These are phyloP conservation scores for Acrodontium crateriforme DNA, from an alignment of 2,329 filamentous ascomycete species.

Conservation along the genomic window DNA sequence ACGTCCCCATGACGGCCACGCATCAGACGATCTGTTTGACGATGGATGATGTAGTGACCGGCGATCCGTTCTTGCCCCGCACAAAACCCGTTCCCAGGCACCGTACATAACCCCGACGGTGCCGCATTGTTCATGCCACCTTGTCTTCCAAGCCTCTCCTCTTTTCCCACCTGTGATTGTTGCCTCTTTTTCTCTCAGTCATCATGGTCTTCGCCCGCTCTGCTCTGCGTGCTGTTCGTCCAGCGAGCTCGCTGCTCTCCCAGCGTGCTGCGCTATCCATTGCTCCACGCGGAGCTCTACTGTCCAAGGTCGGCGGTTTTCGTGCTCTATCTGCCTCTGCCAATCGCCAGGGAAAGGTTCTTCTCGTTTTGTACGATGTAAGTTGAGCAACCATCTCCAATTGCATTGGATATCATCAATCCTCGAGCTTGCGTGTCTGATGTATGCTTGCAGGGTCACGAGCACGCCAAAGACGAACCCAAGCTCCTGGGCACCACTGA, in stretches of 20 bases:
- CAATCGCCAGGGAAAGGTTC: slow-evolving; percentile 80
- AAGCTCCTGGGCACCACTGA: slow-evolving; percentile 86
- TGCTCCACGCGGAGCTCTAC: slow-evolving; percentile 26
- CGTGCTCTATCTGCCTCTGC: slow-evolving; percentile 52
- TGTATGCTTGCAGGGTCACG: slow-evolving; percentile 50
- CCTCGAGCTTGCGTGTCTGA: slow-evolving; percentile 2
- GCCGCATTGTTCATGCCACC: too few relatives aligned
- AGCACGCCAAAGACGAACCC: slow-evolving; percentile 81
- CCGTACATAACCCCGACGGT: too few relatives aligned
- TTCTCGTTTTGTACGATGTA: slow-evolving; percentile 86
- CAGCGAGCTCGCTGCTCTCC: slow-evolving; percentile 37
- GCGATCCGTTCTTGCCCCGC: too few relatives aligned
- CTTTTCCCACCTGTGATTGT: not conserved
- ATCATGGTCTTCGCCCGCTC: slow-evolving; percentile 50
- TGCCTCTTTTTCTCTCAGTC: slow-evolving; percentile 9
- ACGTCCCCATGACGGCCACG: too few relatives aligned
- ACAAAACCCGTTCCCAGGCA: too few relatives aligned
- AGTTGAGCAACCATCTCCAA: slow-evolving; percentile 21
- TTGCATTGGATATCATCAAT: slow-evolving; percentile 2
- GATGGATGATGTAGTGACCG: too few relatives aligned
- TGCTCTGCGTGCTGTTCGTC: slow-evolving; percentile 43
- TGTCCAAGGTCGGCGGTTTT: slow-evolving; percentile 34
- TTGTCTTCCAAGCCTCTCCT: too few relatives aligned
- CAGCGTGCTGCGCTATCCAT: slow-evolving; percentile 26
- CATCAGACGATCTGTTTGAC: too few relatives aligned